phyloP scores from a whole-genome alignment of 306 rosid genomes.

The Trifolium subterraneum region DNA sequence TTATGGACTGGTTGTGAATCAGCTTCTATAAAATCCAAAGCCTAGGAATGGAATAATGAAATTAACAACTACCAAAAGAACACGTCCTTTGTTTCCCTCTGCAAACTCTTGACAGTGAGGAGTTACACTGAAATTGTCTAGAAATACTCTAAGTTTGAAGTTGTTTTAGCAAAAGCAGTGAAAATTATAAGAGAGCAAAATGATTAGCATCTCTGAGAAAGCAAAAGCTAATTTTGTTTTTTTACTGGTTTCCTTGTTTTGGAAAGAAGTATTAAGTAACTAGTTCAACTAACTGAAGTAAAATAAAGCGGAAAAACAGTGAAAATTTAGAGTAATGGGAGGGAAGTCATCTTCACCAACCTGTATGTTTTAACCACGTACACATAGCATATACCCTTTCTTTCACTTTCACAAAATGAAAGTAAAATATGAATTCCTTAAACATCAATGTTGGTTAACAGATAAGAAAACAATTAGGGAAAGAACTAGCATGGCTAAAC shows the following conservation, averaged over 20 bases:
- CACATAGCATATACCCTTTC: constrained; percentile 17
- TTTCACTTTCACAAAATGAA: constrained; percentile 32
- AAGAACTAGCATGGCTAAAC: constrained; percentile 40
- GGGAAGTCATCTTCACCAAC: constrained; percentile 28
- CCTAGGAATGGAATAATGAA: constrained; percentile 28
- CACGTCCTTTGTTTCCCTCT: neutral
- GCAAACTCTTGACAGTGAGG: constrained; percentile 25
- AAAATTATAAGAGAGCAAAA: constrained; percentile 35
- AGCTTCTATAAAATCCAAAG: constrained; percentile 36
- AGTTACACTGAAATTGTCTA: constrained; percentile 21
- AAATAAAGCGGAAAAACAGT: constrained; percentile 26
- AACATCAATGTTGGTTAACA: constrained; percentile 18
- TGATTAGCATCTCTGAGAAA: constrained; percentile 13
- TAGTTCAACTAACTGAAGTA: constrained; percentile 25
- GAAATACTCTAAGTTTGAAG: neutral
- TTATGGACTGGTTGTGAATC: constrained; percentile 15
- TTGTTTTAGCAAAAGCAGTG: constrained; percentile 17
- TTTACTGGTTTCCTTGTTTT: constrained; percentile 14
- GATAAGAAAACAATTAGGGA: constrained; percentile 24
- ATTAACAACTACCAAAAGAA: constrained; percentile 27
- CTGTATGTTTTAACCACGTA: constrained; percentile 16
- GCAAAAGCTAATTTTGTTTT: neutral
- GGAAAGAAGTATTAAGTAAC: constrained; percentile 23
- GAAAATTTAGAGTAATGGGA: constrained; percentile 26
- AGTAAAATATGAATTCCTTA: constrained; percentile 25